Evolutionary conservation across 1,139 yeast species (phyloP).

Genomic region (Lodderomyces parapsilosis): DNA sequence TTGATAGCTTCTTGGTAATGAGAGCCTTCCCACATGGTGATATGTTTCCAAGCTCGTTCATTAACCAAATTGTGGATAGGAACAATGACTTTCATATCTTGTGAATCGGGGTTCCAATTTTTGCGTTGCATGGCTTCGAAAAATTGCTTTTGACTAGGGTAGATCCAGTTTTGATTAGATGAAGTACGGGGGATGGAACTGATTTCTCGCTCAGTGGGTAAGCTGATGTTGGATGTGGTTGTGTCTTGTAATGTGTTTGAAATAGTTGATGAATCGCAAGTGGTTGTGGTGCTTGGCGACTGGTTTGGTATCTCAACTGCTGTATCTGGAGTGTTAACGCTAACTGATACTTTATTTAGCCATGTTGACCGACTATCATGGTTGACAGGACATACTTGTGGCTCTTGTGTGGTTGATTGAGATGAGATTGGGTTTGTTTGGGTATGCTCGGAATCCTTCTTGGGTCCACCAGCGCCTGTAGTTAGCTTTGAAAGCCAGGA

Average conservation of each 20-base stretch:
- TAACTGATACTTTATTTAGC: constrained; percentile 42
- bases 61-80: constrained; percentile 94
- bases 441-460: not conserved
- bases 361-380: constrained; percentile 58
- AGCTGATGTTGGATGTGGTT: constrained; percentile 28
- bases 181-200: constrained; percentile 85
- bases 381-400: constrained; percentile 66
- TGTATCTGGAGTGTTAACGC: constrained; percentile 32
- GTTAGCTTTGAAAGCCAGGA: constrained; percentile 51
- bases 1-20: constrained; percentile 49
- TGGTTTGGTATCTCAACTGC: constrained; percentile 29
- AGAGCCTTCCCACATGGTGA: constrained; percentile 75
- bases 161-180: constrained; percentile 72
- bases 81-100: constrained; percentile 86
- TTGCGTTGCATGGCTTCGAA: constrained; percentile 92
- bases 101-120: constrained; percentile 77
- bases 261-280: constrained; percentile 47
- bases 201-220: constrained; percentile 71
- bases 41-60: constrained; percentile 89
- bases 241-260: constrained; percentile 21
- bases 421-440: constrained; percentile 2
- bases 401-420: constrained; percentile 14
- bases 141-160: constrained; percentile 94
- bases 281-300: constrained; percentile 10
- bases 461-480: constrained; percentile 15